Base-by-base conservation (phyloP, 2,329 filamentous ascomycete species). In the Fusarium chuoi region DNA sequence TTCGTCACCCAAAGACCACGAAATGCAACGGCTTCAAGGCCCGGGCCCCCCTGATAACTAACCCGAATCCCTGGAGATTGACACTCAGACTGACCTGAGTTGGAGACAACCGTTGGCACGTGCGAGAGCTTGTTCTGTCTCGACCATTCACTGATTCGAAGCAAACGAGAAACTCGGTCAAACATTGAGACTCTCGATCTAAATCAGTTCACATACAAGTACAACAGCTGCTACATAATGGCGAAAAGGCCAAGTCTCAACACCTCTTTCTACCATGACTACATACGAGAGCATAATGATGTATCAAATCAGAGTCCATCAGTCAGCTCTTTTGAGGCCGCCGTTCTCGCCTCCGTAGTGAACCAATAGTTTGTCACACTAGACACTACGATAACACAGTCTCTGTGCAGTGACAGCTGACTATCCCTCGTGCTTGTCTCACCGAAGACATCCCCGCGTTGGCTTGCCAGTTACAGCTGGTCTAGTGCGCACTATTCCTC, bases 81-180 rank as follows among this genome's bases (percentile, higher is more conserved):
- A 55, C 35, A 55, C 20, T 28, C 24, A 48, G 55, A 36, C n/a
- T 58, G 55, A n/a, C 55, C 56, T 58, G 24, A 42, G 38, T 65
- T 69, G 36, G 52, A 70, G 67, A 49, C 66, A 65, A 70, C 67
- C 52, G 63, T 64, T 76, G 75, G 75, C 75, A 77, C 73, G 75
- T 77, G 73, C 73, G 65, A 71, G 71, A 75, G 66, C 73, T 76
- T 71, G 74, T 66, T 58, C 46, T 62, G 46, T 44, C 63, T 51
- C 28, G 33, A 52, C 56, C 39, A 71, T 44, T 51, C 62, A 54
- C 48, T 58, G 54, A 44, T 46, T 57, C 42, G 45, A 70, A 70
- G 54, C 44, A 70, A 46, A 61, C 42, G 52, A 59, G 38, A 56
- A 57, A 69, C 45, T 73, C 60, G 70, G 70, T 71, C 66, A 74